Percentiles rank a stretch among this genome's conserved stretches.
phyloP scores from a whole-genome alignment of 805 yeast species.

The Myxozyma kluyveri region DNA sequence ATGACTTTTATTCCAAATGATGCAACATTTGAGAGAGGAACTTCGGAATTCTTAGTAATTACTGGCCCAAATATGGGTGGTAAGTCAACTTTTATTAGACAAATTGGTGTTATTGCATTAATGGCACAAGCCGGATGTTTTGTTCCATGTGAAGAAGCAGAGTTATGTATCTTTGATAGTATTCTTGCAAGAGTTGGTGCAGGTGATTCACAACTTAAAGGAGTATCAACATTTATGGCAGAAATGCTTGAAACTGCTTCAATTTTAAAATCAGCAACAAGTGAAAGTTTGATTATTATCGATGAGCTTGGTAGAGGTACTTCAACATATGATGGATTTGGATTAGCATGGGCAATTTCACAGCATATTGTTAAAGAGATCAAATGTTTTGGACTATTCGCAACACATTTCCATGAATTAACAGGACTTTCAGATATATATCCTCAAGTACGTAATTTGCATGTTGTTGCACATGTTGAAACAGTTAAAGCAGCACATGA shows the following conservation, averaged over 20 bases:
- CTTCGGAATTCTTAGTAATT: slow-evolving; percentile 71
- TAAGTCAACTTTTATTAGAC: slow-evolving; percentile 88
- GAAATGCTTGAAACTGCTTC: slow-evolving; percentile 95
- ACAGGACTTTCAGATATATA: slow-evolving; percentile 69
- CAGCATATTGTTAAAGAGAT: slow-evolving; percentile 73
- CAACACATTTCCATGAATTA: slow-evolving; percentile 96
- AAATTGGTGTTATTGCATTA: slow-evolving; percentile 79
- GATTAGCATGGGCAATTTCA: slow-evolving; percentile 94
- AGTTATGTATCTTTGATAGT: slow-evolving; percentile 81
- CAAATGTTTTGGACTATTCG: slow-evolving; percentile 80
- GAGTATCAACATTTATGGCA: slow-evolving; percentile 93
- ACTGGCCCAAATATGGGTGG: slow-evolving; percentile 99
- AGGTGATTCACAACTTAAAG: slow-evolving; percentile 94
- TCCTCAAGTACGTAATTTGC: slow-evolving; percentile 69
- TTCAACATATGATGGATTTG: slow-evolving; percentile 93
- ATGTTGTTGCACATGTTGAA: slow-evolving; percentile 88
- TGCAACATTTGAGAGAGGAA: slow-evolving; percentile 57
- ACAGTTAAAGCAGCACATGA: slow-evolving; percentile 39
- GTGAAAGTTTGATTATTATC: slow-evolving; percentile 76
- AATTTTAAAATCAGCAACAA: slow-evolving; percentile 74
- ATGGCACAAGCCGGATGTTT: slow-evolving; percentile 90
- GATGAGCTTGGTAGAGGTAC: slow-evolving; percentile 96
- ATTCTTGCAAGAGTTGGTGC: slow-evolving; percentile 97
- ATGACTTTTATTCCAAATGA: slow-evolving; percentile 89
- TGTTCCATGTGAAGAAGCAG: slow-evolving; percentile 76